These are phyloP conservation scores for Dryadomyces sulphureus DNA, from an alignment of 2,329 filamentous ascomycete genomes.

Conservation along the genomic window DNA sequence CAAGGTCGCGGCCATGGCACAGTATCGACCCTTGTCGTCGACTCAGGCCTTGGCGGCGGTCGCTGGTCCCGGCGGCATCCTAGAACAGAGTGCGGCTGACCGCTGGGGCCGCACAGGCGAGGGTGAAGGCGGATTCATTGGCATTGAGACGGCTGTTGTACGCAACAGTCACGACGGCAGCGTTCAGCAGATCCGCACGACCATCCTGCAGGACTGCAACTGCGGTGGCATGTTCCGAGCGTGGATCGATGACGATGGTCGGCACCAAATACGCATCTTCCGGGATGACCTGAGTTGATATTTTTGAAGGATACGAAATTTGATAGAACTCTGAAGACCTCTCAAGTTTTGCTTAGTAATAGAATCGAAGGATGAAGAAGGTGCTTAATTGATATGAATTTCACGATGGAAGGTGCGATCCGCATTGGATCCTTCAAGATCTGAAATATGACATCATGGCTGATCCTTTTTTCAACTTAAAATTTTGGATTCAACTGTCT, in stretches of 20 bases:
- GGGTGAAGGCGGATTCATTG: conserved; percentile 76
- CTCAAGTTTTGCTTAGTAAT: too few relatives aligned
- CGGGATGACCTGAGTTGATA: conserved; percentile 13
- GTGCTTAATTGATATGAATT: too few relatives aligned
- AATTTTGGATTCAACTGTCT: too few relatives aligned
- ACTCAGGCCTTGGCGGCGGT: conserved; percentile 47
- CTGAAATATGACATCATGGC: too few relatives aligned
- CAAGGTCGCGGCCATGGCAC: conserved; percentile 57
- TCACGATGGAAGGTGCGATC: too few relatives aligned
- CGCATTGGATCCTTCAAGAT: too few relatives aligned
- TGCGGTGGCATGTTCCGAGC: conserved; percentile 81
- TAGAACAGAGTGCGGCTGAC: conserved; percentile 59
- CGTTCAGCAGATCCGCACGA: conserved; percentile 25
- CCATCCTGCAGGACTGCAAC: conserved; percentile 65
- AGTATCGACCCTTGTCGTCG: conserved; percentile 41
- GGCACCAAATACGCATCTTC: conserved; percentile 43
- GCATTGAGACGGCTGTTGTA: conserved; percentile 47
- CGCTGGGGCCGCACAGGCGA: conserved; percentile 63
- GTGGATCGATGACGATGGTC: conserved; percentile 51
- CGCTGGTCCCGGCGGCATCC: conserved; percentile 54
- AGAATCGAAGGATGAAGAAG: too few relatives aligned
- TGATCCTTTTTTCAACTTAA: too few relatives aligned
- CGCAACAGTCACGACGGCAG: conserved; percentile 26
- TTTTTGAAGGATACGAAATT: too few relatives aligned
- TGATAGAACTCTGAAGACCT: too few relatives aligned